Percentiles rank a stretch among this genome's conserved stretches.
Conservation (phyloP, 75 land plant genomes). For the Pseudotsuga menziesii region DNA sequence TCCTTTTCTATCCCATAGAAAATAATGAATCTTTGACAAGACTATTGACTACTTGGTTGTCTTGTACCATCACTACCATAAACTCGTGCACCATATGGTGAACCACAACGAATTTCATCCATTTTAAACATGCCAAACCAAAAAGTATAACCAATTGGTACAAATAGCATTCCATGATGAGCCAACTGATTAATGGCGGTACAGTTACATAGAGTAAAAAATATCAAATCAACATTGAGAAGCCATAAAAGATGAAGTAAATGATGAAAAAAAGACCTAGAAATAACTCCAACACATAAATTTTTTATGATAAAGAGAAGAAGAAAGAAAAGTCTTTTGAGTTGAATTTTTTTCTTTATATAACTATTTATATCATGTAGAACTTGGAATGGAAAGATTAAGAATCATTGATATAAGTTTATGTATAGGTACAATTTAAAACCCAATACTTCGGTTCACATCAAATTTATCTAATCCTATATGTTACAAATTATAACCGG, state of each 20-base stretch:
- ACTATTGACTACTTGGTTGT: slow-evolving; percentile 51
- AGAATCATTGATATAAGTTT: no score
- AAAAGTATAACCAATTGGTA: slow-evolving; percentile 95
- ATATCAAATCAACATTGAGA: not conserved
- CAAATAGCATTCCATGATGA: slow-evolving; percentile 91
- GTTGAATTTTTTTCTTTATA: no score
- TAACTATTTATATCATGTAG: no score
- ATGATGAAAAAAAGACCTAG: not conserved
- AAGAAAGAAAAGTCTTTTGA: no score
- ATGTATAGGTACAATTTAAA: no score
- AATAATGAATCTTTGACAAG: slow-evolving; percentile 22
- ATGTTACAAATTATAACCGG: no score
- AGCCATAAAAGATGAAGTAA: not conserved
- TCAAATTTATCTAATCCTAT: no score
- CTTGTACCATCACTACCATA: slow-evolving; percentile 89
- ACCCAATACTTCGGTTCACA: no score
- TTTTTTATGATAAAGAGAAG: no score
- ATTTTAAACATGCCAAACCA: slow-evolving; percentile 88
- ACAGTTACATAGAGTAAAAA: slow-evolving; percentile 46
- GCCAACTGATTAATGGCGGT: slow-evolving; percentile 83
- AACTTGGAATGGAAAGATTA: no score
- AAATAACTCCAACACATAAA: no score
- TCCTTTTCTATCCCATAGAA: not conserved
- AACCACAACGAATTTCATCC: slow-evolving; percentile 75
- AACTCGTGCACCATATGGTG: slow-evolving; percentile 91